Evolutionary conservation across 306 rosid species (phyloP), one percentile per base, ranked within the genome.

Genomic region (peach (Prunus persica)): DNA sequence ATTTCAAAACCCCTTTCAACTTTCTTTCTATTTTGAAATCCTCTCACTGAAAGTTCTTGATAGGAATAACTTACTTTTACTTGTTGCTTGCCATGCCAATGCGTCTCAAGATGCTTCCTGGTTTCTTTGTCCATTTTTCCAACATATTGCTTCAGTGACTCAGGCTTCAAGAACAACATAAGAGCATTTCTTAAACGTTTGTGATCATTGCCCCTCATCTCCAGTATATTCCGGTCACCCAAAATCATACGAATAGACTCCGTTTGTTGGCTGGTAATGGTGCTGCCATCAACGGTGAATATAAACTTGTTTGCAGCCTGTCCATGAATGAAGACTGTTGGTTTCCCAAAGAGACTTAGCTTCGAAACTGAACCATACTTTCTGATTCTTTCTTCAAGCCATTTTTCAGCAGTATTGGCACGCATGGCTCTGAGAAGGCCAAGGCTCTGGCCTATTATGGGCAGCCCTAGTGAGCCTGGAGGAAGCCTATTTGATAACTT

Each of bases 401-500:
- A 91, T 79, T 89, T 62, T 67, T 93, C 94, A 30, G 88, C 88
- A 0, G 89, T 85, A 84, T 93, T 93, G 58, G 85, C 69, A 2
- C 88, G 86, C 93, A 86, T 86, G 8, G 93, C 85, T 55, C 76
- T 43, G 11, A 90, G 92, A 69, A 90, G 82, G 47, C 76, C 65
- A 18, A 88, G 88, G 72, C 90, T 92, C 74, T 92, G 91, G 34
- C 96, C 96, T 30, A 92, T 80, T 3, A 90, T 28, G 41, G 93
- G 93, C 28, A 89, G 64, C 71, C 97, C 97, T 0, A 93, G 87
- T 19, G 91, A 90, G 56, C 93, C 97, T 10, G 97, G 96, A 45
- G 97, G 96, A n/a, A 84, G 72, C 57, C 81, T 83, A 73, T 77
- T 62, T 46, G 82, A 73, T 75, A 83, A 38, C 82, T 56, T 88